Evolutionary conservation across 495 filamentous ascomycete genomes (phyloP).

Genomic region (Sordaria brevicollis): DNA sequence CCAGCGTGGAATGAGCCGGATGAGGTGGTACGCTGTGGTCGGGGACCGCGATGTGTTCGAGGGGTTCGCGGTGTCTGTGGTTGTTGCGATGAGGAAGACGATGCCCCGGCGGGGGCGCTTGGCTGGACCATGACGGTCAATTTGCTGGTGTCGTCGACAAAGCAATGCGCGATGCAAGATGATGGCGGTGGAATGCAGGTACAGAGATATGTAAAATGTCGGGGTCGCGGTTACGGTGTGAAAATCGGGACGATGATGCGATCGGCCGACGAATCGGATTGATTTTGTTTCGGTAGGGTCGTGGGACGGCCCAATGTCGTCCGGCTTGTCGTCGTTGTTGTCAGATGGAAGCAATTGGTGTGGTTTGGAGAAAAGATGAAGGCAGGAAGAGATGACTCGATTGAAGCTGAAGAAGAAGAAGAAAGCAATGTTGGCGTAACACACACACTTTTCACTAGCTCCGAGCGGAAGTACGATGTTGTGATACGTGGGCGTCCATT

Average conservation of each 20-base stretch:
- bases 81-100: constrained; percentile 14
- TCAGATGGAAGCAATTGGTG: not conserved
- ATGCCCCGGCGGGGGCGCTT: not conserved
- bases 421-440: not conserved
- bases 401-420: too few species aligned
- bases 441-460: not conserved
- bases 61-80: constrained; percentile 15
- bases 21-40: constrained; percentile 13
- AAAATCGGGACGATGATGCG: not conserved
- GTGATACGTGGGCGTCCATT: not conserved
- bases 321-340: not conserved
- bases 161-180: not conserved
- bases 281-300: not conserved
- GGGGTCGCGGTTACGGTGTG: not conserved
- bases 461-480: not conserved
- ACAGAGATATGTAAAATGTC: not conserved
- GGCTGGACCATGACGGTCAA: not conserved
- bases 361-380: not conserved
- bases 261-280: not conserved
- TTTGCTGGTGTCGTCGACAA: not conserved
- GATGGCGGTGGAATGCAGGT: not conserved
- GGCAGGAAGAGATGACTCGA: not conserved
- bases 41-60: constrained; percentile 9
- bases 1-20: constrained; percentile 40
- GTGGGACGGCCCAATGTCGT: not conserved